phyloP scores from a whole-genome alignment of 176 grass and related monocot genomes.

The Oryza rufipogon region DNA sequence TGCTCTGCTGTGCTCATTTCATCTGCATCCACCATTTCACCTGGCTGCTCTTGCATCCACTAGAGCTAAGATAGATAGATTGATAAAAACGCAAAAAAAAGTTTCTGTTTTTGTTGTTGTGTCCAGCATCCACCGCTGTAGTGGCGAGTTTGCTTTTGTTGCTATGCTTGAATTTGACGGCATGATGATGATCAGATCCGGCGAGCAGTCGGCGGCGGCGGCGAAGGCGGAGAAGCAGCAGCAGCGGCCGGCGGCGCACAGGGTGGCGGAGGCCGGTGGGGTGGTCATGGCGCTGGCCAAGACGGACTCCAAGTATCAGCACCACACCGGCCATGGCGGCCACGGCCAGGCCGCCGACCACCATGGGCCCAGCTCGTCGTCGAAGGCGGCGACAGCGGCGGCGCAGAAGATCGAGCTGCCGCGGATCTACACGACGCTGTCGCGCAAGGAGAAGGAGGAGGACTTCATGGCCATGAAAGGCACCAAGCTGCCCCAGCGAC shows the following conservation, averaged over 20 bases:
- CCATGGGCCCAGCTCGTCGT: constrained; percentile 2
- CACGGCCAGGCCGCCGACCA: background rate
- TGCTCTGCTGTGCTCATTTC: background rate
- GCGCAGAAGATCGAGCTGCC: constrained; percentile 56
- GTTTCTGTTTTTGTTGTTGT: background rate
- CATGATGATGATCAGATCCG: constrained; percentile 60
- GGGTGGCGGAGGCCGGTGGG: constrained; percentile 11
- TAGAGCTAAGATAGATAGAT: background rate
- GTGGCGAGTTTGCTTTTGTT: background rate
- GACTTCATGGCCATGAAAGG: constrained; percentile 81
- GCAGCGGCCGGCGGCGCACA: constrained; percentile 8
- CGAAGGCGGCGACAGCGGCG: constrained; percentile 11
- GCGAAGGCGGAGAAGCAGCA: constrained; percentile 1
- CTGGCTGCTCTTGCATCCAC: background rate
- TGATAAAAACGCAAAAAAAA: background rate
- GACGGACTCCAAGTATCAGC: background rate
- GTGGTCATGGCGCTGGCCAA: constrained; percentile 10
- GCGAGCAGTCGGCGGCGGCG: constrained; percentile 5
- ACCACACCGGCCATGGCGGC: background rate
- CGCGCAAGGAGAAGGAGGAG: constrained; percentile 84
- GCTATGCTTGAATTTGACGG: background rate
- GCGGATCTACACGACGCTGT: constrained; percentile 68
- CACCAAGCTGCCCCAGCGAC: constrained; percentile 75
- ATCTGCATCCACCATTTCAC: background rate
- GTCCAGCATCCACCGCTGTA: background rate